phyloP scores from a whole-genome alignment of 2,329 filamentous ascomycete species.

The Allantophomopsis cytisporea region DNA sequence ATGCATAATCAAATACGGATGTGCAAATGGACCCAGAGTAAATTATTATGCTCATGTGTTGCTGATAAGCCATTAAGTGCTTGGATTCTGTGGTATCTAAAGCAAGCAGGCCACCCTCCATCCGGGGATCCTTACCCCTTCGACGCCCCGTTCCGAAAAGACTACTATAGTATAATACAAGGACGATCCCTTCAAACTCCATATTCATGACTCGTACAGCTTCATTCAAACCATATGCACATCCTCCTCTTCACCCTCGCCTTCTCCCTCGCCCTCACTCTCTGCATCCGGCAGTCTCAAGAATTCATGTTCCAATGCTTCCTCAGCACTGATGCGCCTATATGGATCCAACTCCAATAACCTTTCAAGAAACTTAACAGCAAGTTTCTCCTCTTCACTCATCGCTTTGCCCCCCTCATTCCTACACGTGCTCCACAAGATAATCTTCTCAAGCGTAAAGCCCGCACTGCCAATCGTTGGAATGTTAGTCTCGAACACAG shows the following conservation, averaged over 20 bases:
- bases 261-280: constrained; percentile 33
- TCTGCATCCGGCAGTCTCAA: constrained; percentile 26
- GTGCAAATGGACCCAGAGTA: too few relatives aligned
- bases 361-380: constrained; percentile 55
- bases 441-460: constrained; percentile 83
- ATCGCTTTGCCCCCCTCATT: constrained; percentile 46
- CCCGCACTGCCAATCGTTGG: constrained; percentile 79
- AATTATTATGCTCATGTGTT: too few relatives aligned
- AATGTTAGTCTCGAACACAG: constrained; percentile 84
- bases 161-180: too few relatives aligned
- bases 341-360: constrained; percentile 68
- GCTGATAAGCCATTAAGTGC: too few relatives aligned
- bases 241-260: constrained; percentile 46
- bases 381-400: constrained; percentile 54
- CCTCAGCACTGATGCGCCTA: constrained; percentile 59
- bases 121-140: too few relatives aligned
- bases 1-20: too few relatives aligned
- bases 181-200: too few relatives aligned
- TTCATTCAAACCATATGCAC: constrained; percentile 23
- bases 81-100: too few relatives aligned
- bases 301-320: constrained; percentile 64
- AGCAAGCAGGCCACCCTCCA: too few relatives aligned
- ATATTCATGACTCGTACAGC: too few relatives aligned
- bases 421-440: constrained; percentile 85
- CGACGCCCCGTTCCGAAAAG: too few relatives aligned